A percentile compares a stretch with the other conserved stretches of the same genome.
These are phyloP conservation scores for Agarophyton chilense DNA, from an alignment of 23 red algal genomes.

Conservation along the genomic window DNA sequence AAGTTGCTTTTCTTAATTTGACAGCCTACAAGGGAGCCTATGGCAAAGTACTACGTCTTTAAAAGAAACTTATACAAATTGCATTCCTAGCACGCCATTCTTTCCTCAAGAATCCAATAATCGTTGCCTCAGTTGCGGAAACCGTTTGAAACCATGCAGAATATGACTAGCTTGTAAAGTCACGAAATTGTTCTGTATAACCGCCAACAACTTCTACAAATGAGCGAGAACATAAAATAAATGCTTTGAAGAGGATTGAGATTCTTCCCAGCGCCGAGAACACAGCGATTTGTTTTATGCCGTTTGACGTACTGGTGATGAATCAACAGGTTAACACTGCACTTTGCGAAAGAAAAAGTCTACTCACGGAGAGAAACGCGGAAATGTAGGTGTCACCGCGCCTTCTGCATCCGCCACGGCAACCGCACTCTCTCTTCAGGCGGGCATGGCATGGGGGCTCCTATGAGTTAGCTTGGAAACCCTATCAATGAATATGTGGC, in stretches of 20 bases:
- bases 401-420: not conserved
- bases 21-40: slow-evolving; percentile 43
- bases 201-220: not conserved
- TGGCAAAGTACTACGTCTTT: slow-evolving; percentile 79
- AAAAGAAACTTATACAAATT: slow-evolving; percentile 75
- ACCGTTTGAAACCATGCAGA: slow-evolving; percentile 66
- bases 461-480: no score
- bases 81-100: slow-evolving; percentile 51
- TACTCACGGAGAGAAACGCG: slow-evolving; percentile 3
- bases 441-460: no score
- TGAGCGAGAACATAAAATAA: not conserved
- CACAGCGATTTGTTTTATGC: slow-evolving; percentile 24
- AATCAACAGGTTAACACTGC: slow-evolving; percentile 29
- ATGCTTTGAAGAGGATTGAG: not conserved
- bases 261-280: slow-evolving; percentile 7
- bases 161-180: not conserved
- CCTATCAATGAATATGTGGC: no score
- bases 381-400: not conserved
- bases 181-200: slow-evolving; percentile 32
- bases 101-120: slow-evolving; percentile 58
- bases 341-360: slow-evolving; percentile 27
- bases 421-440: no score
- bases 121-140: slow-evolving; percentile 58
- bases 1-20: slow-evolving; percentile 52
- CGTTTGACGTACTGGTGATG: slow-evolving; percentile 39